These are phyloP conservation scores for Trichosporon sp. DNA, from an alignment of 1,284 basidiomycete genomes.

Conservation along the genomic window DNA sequence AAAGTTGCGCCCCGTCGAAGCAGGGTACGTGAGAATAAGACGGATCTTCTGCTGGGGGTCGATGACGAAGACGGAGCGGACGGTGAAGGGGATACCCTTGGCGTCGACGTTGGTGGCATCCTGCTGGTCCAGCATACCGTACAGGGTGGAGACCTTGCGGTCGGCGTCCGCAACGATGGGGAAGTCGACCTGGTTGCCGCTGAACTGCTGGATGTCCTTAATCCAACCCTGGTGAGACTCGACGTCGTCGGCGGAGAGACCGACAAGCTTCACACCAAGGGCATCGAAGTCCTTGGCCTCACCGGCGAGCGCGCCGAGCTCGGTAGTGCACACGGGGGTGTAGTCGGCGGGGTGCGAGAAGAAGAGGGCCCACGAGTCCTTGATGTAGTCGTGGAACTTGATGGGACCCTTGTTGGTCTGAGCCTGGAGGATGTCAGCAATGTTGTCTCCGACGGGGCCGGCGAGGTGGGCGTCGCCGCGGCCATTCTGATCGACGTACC, in stretches of 20 bases:
- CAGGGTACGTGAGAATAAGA: constrained; percentile 84
- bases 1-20: constrained; percentile 59
- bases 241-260: constrained; percentile 88
- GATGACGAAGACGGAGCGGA: constrained; percentile 90
- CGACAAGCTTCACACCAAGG: constrained; percentile 82
- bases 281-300: constrained; percentile 76
- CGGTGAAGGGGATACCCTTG: constrained; percentile 71
- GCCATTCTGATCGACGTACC: constrained; percentile 7
- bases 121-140: constrained; percentile 85
- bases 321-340: constrained; percentile 77
- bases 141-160: constrained; percentile 69
- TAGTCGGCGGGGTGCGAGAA: constrained; percentile 85
- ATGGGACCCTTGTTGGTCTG: constrained; percentile 60
- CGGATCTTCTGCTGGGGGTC: constrained; percentile 87
- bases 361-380: constrained; percentile 80
- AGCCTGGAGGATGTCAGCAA: constrained; percentile 67
- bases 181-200: constrained; percentile 64
- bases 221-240: constrained; percentile 85
- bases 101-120: constrained; percentile 82
- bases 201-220: constrained; percentile 61
- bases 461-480: neutral
- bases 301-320: constrained; percentile 91
- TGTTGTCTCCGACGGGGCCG: neutral
- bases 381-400: constrained; percentile 88
- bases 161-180: constrained; percentile 94